phyloP scores from a whole-genome alignment of 257 asterid species.

The Solanum bulbocastanum region DNA sequence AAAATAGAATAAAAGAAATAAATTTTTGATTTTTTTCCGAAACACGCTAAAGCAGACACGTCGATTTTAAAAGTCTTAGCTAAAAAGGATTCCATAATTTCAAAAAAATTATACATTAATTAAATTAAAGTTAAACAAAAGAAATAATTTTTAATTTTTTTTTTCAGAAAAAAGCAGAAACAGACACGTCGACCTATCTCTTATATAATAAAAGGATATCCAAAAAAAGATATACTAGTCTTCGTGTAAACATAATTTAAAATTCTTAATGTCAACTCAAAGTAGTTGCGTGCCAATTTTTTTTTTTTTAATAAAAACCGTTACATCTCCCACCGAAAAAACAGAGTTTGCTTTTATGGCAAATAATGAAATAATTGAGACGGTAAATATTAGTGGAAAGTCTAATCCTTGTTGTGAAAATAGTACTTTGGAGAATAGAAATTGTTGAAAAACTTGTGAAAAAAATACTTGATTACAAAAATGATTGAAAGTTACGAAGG shows the following conservation, averaged over 20 bases:
- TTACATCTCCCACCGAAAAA: background rate
- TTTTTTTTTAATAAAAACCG: background rate
- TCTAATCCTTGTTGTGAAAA: background rate
- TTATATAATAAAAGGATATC: too few relatives aligned
- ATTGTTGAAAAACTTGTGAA: background rate
- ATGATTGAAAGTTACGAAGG: background rate
- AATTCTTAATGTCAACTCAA: background rate
- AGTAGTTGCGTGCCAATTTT: background rate
- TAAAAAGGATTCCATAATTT: too few relatives aligned
- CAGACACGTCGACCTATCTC: too few relatives aligned
- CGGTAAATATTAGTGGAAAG: background rate
- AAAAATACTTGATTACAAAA: background rate
- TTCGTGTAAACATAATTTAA: background rate
- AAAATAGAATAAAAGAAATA: too few relatives aligned
- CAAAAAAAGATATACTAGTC: background rate
- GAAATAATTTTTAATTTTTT: too few relatives aligned
- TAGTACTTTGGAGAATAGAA: background rate
- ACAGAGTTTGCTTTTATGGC: background rate
- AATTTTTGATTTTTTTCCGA: too few relatives aligned
- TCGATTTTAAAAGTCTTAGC: too few relatives aligned
- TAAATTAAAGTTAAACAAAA: too few relatives aligned
- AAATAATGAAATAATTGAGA: background rate
- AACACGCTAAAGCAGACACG: too few relatives aligned
- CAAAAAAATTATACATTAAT: too few relatives aligned
- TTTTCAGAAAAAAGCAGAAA: accelerated